Evolutionary conservation across 768 basidiomycete genomes (phyloP), one percentile per base, ranked within the genome.

Genomic region (Auriscalpium orientale): DNA sequence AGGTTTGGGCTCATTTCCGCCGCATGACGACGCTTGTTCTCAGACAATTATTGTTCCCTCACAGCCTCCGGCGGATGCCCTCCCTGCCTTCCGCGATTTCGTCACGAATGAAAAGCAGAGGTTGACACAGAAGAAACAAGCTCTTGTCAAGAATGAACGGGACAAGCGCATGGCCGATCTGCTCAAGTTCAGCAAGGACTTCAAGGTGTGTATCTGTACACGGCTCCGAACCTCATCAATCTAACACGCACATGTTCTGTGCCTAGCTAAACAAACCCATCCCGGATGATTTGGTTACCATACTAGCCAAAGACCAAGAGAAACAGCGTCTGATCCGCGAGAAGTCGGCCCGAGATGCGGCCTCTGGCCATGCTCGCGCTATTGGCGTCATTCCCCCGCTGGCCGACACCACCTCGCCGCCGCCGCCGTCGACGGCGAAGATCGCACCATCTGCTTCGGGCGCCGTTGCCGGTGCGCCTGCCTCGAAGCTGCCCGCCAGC

Each of bases 91-190:
- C 81, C 82, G 91, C 55, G 86, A 92, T 63, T 98, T 98, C 65
- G 93, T 99, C 37, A 87, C 87, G 1, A 85, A 82, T 62, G 97
- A 98, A 73, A 90, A 88, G 68, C 89, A 97, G 66, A 81, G 90
- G 51, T 72, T 97, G 56, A 87, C 89, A 46, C 87, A 92, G 73
- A 95, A 95, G 80, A 83, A 90, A 69, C 90, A 92, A 65, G 86
- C 88, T 13, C 72, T 95, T 46, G 83, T 85, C 51, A 95, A 94
- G 79, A 89, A 79, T 65, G 95, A 98, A 68, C 90, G 95, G 84
- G 93, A 98, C 70, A 91, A 90, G 67, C 85, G 90, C 59, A 83
- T 97, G 76, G 89, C 92, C 10, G 95, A 98, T 45, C 76, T 98
- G 38, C 80, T 94, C 68, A 90, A 89, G 71, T 99, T 98, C 72